These are phyloP conservation scores for Diaporthe velutina DNA, from an alignment of 2,329 filamentous ascomycete genomes.

Conservation along the genomic window DNA sequence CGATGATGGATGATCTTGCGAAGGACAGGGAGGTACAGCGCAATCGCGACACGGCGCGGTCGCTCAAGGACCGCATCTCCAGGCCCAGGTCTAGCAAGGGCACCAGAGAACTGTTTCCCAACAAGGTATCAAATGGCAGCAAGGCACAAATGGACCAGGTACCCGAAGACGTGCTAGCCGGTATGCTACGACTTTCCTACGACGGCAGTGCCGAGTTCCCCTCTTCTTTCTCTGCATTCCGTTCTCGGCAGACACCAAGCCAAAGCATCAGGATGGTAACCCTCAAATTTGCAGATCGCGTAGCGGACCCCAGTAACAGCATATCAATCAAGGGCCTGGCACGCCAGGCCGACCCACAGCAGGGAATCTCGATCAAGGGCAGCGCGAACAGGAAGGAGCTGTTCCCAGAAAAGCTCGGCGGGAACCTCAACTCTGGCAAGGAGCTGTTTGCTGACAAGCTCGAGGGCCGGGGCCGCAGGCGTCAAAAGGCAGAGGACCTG, in stretches of 20 bases:
- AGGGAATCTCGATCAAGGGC: slow-evolving; percentile 77
- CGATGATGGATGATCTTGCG: slow-evolving; percentile 46
- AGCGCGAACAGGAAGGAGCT: slow-evolving; percentile 73
- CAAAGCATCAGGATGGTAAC: slow-evolving; percentile 31
- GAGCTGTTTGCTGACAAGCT: slow-evolving; percentile 76
- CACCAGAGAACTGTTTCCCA: slow-evolving; percentile 72
- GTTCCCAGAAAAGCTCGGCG: slow-evolving; percentile 72
- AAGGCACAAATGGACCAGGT: slow-evolving; percentile 52
- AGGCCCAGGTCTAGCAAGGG: slow-evolving; percentile 53
- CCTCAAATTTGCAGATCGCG: slow-evolving; percentile 30
- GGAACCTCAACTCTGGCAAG: slow-evolving; percentile 71
- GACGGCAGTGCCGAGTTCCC: slow-evolving; percentile 36
- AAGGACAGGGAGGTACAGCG: slow-evolving; percentile 47
- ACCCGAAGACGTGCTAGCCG: slow-evolving; percentile 50
- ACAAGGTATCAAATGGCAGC: slow-evolving; percentile 48
- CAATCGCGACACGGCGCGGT: slow-evolving; percentile 59
- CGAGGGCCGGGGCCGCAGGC: slow-evolving; percentile 68
- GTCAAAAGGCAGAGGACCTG: slow-evolving; percentile 79
- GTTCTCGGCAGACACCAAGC: not conserved
- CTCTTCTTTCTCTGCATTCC: not conserved
- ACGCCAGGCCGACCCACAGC: slow-evolving; percentile 57
- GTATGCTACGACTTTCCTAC: slow-evolving; percentile 45
- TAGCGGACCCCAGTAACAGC: slow-evolving; percentile 29
- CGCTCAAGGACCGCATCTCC: slow-evolving; percentile 57
- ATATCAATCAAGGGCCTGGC: slow-evolving; percentile 69